Percentiles rank a stretch among this genome's conserved stretches.
Evolutionary conservation across 495 filamentous ascomycete genomes (phyloP).

Genomic region (Geoglossum glabrum): DNA sequence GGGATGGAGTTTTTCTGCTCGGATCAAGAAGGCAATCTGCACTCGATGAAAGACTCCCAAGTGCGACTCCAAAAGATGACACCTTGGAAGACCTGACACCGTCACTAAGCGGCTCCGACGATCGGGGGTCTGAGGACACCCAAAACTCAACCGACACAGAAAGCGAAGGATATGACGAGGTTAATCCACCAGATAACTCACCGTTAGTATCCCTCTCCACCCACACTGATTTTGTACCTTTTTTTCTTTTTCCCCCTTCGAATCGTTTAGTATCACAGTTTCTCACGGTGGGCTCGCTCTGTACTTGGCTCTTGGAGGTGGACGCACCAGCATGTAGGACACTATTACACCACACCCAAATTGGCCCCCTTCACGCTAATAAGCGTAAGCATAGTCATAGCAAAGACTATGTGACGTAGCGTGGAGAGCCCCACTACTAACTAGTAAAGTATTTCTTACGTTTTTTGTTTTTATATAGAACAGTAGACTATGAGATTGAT

Average conservation of each 20-base stretch:
- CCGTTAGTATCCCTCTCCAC: slow-evolving; percentile 19
- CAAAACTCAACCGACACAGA: not conserved
- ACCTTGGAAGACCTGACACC: not conserved
- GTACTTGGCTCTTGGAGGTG: too few relatives aligned
- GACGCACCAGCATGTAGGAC: too few relatives aligned
- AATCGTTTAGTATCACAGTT: not conserved
- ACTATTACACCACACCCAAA: too few relatives aligned
- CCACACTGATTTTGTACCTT: not conserved
- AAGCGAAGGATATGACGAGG: slow-evolving; percentile 7
- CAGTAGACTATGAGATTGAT: too few relatives aligned
- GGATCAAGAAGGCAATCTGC: not conserved
- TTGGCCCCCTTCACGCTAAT: too few relatives aligned
- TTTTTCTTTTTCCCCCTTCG: not conserved
- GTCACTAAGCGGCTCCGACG: not conserved
- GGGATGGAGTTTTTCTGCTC: not conserved
- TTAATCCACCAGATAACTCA: slow-evolving; percentile 40
- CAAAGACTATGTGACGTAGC: too few relatives aligned
- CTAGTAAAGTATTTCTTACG: too few relatives aligned
- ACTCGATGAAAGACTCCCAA: not conserved
- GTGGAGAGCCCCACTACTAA: too few relatives aligned
- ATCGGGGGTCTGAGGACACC: not conserved
- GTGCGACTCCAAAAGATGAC: not conserved
- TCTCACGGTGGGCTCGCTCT: too few relatives aligned
- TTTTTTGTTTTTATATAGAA: too few relatives aligned
- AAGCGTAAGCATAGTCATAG: too few relatives aligned